These are phyloP conservation scores for Spathaspora gorwiae DNA, from an alignment of 805 yeast species.

Conservation along the genomic window DNA sequence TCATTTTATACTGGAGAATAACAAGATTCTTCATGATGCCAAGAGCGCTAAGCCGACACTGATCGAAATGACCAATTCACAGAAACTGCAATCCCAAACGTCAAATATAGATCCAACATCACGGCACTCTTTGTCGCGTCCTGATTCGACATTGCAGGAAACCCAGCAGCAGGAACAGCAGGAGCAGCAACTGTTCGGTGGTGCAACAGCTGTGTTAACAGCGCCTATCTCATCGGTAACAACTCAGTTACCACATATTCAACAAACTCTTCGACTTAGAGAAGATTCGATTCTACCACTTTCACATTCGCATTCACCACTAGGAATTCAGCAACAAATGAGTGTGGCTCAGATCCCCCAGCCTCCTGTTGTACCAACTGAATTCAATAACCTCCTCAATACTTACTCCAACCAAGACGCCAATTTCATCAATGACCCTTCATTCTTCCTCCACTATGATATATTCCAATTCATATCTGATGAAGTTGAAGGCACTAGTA, in stretches of 20 bases:
- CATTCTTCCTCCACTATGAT: conserved; percentile 13
- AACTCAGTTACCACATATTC: not conserved
- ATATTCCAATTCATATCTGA: conserved; percentile 14
- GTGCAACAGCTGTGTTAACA: no score
- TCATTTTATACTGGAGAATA: conserved; percentile 8
- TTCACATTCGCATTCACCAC: not conserved
- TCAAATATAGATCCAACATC: no score
- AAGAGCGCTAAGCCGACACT: not conserved
- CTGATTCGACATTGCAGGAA: no score
- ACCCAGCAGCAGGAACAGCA: no score
- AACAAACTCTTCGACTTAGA: not conserved
- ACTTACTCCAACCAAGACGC: conserved; percentile 1
- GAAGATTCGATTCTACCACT: not conserved
- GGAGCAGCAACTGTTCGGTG: no score
- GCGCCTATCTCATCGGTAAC: not conserved
- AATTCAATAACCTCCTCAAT: not conserved
- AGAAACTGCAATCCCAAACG: not conserved
- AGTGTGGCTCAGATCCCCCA: not conserved
- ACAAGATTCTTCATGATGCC: conserved; percentile 1
- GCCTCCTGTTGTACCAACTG: not conserved
- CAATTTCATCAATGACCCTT: conserved; percentile 10
- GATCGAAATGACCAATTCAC: no score
- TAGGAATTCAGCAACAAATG: not conserved
- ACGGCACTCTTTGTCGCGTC: no score
- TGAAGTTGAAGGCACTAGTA: conserved; percentile 8